Percentiles rank a stretch among this genome's conserved stretches.
phyloP scores from a whole-genome alignment of 176 grass and related monocot species.

The Avena sativa region DNA sequence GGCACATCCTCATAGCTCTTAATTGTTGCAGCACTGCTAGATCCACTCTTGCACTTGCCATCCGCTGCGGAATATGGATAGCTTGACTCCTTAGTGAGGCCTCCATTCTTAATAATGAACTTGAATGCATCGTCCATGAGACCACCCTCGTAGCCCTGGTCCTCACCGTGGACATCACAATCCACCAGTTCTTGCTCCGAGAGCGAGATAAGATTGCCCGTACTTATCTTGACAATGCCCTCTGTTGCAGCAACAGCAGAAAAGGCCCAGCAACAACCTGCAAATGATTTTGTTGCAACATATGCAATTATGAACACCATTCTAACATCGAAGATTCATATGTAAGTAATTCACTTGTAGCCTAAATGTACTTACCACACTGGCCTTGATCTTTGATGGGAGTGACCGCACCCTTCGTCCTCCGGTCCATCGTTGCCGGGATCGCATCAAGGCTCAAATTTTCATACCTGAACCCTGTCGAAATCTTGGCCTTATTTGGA shows the following conservation, averaged over 20 bases:
- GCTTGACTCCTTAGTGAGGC: too few relatives aligned
- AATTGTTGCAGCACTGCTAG: background rate
- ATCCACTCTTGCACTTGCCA: too few relatives aligned
- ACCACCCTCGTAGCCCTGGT: too few relatives aligned
- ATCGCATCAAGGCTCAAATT: background rate
- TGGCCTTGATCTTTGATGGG: background rate
- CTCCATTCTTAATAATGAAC: too few relatives aligned
- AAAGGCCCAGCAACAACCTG: background rate
- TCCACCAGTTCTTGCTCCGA: too few relatives aligned
- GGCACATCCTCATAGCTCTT: background rate
- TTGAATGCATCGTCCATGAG: too few relatives aligned
- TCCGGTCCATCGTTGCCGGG: background rate
- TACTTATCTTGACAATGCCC: background rate
- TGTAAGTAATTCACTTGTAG: background rate
- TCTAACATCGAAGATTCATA: background rate
- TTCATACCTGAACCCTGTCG: background rate
- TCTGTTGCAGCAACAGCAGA: background rate
- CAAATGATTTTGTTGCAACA: background rate
- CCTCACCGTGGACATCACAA: background rate
- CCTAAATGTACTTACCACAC: background rate
- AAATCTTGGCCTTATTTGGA: background rate
- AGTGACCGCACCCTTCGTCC: background rate
- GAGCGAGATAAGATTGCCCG: background rate
- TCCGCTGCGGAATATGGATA: too few relatives aligned
- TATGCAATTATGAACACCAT: background rate